These are phyloP conservation scores for Annulohypoxylon maeteangense DNA, from an alignment of 495 filamentous ascomycete species.

Conservation along the genomic window DNA sequence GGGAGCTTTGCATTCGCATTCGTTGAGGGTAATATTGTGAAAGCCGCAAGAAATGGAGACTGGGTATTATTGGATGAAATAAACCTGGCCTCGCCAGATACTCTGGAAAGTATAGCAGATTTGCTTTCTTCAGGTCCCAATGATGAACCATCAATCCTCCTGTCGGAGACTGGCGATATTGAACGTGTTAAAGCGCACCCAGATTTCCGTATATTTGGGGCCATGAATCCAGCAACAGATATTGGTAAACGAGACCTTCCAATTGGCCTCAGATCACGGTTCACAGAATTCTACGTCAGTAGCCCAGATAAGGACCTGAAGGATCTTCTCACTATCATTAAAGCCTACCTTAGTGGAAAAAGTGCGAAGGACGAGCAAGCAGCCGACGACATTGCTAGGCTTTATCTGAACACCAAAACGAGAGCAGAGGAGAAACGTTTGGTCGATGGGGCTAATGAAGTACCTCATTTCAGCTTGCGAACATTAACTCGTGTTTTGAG, in stretches of 20 bases:
- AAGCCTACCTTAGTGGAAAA: conserved; percentile 80
- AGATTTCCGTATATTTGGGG: conserved; percentile 94
- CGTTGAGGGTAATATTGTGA: conserved; percentile 92
- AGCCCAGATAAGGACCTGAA: conserved; percentile 86
- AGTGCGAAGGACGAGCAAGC: conserved; percentile 71
- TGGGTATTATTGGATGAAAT: conserved; percentile 99
- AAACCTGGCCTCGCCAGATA: conserved; percentile 94
- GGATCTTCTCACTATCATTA: conserved; percentile 84
- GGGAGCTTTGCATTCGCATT: conserved; percentile 94
- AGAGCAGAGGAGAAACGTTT: conserved; percentile 82
- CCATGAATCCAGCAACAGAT: conserved; percentile 99
- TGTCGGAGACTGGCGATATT: conserved; percentile 91
- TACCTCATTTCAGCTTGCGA: conserved; percentile 94
- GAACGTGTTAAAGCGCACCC: conserved; percentile 90
- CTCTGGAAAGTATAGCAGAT: conserved; percentile 90
- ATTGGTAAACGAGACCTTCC: conserved; percentile 94
- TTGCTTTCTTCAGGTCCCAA: conserved; percentile 76
- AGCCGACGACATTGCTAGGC: conserved; percentile 77
- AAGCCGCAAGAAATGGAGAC: conserved; percentile 90
- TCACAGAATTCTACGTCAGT: conserved; percentile 93
- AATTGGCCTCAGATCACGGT: conserved; percentile 82
- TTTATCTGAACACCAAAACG: conserved; percentile 88
- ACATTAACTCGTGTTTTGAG: conserved; percentile 90
- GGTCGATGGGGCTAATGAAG: conserved; percentile 92
- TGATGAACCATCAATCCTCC: conserved; percentile 78